Conservation (phyloP, 352 stramenopile genomes). For the Globisporangium alternatum region DNA sequence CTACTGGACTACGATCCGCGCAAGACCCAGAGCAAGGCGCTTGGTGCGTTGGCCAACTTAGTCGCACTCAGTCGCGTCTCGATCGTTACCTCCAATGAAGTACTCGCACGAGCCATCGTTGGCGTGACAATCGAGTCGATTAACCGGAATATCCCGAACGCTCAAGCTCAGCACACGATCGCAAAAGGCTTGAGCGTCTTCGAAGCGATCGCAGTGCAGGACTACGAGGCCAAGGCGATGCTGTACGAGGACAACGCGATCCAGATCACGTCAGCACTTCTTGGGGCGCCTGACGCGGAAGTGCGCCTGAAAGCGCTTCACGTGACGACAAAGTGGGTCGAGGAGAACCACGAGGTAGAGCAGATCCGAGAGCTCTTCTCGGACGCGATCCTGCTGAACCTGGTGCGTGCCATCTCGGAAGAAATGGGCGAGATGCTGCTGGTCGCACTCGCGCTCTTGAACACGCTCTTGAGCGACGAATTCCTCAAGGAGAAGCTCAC, state of each 20-base stretch:
- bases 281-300: slow-evolving; percentile 31
- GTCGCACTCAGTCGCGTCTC: slow-evolving; percentile 11
- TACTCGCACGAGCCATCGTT: slow-evolving; percentile 20
- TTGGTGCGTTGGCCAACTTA: slow-evolving; percentile 38
- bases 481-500: slow-evolving; percentile 47
- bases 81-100: slow-evolving; percentile 13
- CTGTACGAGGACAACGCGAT: slow-evolving; percentile 39
- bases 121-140: slow-evolving; percentile 30
- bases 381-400: slow-evolving; percentile 36
- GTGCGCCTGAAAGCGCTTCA: slow-evolving; percentile 54
- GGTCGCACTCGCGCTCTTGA: slow-evolving; percentile 44
- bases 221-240: slow-evolving; percentile 27
- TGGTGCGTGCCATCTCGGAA: slow-evolving; percentile 54
- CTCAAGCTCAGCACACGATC: slow-evolving; percentile 33
- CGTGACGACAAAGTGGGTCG: slow-evolving; percentile 40
- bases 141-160: slow-evolving; percentile 29
- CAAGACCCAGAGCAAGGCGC: slow-evolving; percentile 39
- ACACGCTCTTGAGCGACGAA: slow-evolving; percentile 48
- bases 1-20: slow-evolving; percentile 33
- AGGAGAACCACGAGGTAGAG: slow-evolving; percentile 31
- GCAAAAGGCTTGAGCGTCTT: slow-evolving; percentile 46
- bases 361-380: slow-evolving; percentile 24
- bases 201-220: slow-evolving; percentile 35
- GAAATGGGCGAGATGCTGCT: slow-evolving; percentile 33
- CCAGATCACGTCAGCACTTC: slow-evolving; percentile 35